Base-by-base conservation (phyloP, 1,139 yeast genomes). In the Pichia sp. region DNA sequence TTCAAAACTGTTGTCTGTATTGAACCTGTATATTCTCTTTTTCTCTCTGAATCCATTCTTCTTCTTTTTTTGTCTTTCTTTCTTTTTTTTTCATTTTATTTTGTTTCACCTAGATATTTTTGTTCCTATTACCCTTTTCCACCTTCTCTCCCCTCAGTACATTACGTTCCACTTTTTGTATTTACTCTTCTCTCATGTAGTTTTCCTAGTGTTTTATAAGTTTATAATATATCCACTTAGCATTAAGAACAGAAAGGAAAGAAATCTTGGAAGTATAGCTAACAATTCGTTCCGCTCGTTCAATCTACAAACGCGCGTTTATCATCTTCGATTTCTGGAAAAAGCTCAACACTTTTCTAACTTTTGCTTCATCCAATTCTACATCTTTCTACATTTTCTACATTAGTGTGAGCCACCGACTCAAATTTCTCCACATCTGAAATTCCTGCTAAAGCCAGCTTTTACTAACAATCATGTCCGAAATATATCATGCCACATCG, bases 401-500 rank as follows among this genome's bases (percentile, higher is more conserved):
- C 16, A 16, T 31, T n/a, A 13, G 13, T 12, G 10, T 31, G 16
- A 31, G 16, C 36, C 13, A 12, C 13, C 36, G 13, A 13, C 13
- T 12, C 13, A 31, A 31, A n/a, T 31, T 10, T 12, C 5, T 12
- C 16, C 13, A 31, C 16, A 10, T 5, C 10, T 12, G 5, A 12
- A 31, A 31, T 5, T 10, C 16, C 36, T 6, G 16, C 12, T 12
- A 7, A 31, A 31, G 13, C 22, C 10, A 10, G 18, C 6, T 18
- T 2, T n/a, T 39, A 19, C 12, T 10, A 39, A 4, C 52, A 44
- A 44, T 12, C 41, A 62, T 60, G 63, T 46, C 58, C 41, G 56
- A 56, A 36, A 73, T 85, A 48, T 80, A 80, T 68, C 71, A 81
- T 49, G 93, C 96, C 10, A 82, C 96, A 12, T 85, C 88, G 47